Evolutionary conservation across 805 yeast species (phyloP), one percentile per base, ranked within the genome.

Genomic region (Saccharomyces cerevisiae): DNA sequence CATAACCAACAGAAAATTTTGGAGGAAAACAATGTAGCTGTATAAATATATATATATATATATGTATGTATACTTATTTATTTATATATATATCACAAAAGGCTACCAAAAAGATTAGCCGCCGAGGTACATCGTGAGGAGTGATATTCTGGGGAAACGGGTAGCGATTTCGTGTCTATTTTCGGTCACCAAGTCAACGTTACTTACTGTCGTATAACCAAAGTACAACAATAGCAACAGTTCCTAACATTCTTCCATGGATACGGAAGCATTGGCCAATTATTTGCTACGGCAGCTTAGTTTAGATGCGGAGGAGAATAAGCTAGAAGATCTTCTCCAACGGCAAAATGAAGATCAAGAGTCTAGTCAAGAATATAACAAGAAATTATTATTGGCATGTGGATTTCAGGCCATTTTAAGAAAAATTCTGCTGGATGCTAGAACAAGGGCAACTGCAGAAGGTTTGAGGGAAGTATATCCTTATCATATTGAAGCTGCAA

Each of bases 401-500:
- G 54, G 56, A 21, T 57, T 52, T 47, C 57, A 58, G 31, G 59
- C 53, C 22, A 46, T 53, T 27, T 32, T 60, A 41, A 49, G 56
- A 9, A 55, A 54, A 46, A 49, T 80, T 41, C 61, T 77, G 9
- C 49, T 56, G 17, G 73, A 75, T 54, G 79, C 81, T 0, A 67
- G 71, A 31, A 61, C 63, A 30, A 60, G 71, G 9, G 73, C 79
- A 6, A 61, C 63, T 22, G 64, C 65, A 21, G 76, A 75, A 55
- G 77, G 79, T 3, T 65, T 78, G 53, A 63, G 77, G 10, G 76
- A 72, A 50, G 70, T 78, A 0, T 65, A 76, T 48, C 68, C 76
- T 4, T 73, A 67, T 22, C 80, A 77, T 61, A 57, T 79, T 31
- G 60, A 71, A 4, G 66, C 63, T 27, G 78, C 74, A 0, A 70